Conservation (phyloP, 2,329 filamentous ascomycete genomes). For the Botrytis hyacinthi region DNA sequence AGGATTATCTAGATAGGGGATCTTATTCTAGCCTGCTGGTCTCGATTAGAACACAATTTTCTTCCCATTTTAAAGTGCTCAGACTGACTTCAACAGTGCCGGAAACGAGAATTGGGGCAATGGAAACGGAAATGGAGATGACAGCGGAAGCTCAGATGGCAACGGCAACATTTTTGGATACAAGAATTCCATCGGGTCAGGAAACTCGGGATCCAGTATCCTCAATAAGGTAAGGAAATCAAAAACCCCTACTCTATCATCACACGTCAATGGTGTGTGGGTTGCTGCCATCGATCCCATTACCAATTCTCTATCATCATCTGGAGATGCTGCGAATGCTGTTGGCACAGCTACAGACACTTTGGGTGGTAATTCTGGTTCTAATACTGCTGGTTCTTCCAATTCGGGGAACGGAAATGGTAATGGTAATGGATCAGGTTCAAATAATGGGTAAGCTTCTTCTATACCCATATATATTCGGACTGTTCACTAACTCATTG, state of each 20-base stretch:
- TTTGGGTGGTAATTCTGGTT: background rate
- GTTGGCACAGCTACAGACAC: background rate
- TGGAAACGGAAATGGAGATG: background rate
- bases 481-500: background rate
- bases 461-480: background rate
- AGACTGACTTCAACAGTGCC: background rate
- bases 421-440: background rate
- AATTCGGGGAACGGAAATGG: background rate
- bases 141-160: background rate
- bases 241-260: background rate
- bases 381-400: background rate
- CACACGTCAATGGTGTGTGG: conserved; percentile 6
- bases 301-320: background rate
- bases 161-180: background rate
- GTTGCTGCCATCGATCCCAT: background rate
- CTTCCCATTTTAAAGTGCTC: background rate
- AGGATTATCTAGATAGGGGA: background rate
- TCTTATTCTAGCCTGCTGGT: background rate
- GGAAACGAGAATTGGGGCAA: background rate
- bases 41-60: background rate
- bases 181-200: background rate
- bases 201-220: background rate
- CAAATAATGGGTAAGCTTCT: background rate
- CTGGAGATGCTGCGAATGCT: background rate
- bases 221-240: conserved; percentile 10